These are phyloP conservation scores for Citrullus colocynthis DNA, from an alignment of 306 rosid species.

Conservation along the genomic window DNA sequence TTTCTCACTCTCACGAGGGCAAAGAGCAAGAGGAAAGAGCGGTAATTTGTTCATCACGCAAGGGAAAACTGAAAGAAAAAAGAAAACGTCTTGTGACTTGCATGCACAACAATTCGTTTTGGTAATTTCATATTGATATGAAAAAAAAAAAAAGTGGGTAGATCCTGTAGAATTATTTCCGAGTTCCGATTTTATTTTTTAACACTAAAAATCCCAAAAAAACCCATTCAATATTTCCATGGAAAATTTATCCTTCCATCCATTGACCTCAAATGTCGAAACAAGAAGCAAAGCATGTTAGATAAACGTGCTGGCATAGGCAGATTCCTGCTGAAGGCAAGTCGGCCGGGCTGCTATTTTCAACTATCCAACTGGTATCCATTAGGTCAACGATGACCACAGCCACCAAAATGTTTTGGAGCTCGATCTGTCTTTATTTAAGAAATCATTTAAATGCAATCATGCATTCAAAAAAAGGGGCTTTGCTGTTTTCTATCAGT, in stretches of 20 bases:
- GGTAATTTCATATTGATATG: too few species aligned
- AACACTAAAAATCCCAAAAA: neutral
- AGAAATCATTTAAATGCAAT: neutral
- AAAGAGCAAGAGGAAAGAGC: too few species aligned
- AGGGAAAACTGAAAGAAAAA: too few species aligned
- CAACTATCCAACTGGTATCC: neutral
- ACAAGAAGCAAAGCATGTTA: slow-evolving; percentile 63
- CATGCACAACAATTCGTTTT: too few species aligned
- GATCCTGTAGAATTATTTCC: too few species aligned
- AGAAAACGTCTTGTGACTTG: too few species aligned
- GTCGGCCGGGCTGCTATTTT: neutral
- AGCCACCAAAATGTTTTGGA: neutral
- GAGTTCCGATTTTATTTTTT: too few species aligned
- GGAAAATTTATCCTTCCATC: neutral
- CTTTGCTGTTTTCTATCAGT: neutral
- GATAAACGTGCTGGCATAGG: slow-evolving; percentile 11
- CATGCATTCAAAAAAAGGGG: neutral
- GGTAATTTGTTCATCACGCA: too few species aligned
- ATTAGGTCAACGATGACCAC: neutral
- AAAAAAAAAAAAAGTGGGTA: too few species aligned
- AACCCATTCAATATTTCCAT: neutral
- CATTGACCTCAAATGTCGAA: slow-evolving; percentile 35
- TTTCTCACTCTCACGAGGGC: too few species aligned
- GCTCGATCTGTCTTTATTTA: neutral
- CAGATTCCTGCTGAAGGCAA: neutral